Base-by-base conservation (phyloP, 768 basidiomycete species). In the Termitomyces sp. region DNA sequence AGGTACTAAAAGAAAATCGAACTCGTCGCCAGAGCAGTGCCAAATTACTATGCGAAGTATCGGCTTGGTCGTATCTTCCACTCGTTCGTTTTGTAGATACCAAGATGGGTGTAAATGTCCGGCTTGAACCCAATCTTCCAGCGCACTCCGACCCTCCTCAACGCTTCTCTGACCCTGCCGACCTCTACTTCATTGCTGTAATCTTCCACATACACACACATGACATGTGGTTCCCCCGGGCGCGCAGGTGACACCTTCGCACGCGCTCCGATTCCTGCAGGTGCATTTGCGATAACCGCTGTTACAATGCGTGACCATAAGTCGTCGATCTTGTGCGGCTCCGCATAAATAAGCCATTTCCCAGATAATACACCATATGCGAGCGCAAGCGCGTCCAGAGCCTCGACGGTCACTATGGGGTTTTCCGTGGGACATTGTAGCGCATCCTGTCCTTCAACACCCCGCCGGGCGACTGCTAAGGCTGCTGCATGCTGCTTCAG, bases 111-210 rank as follows among this genome's bases (percentile, higher is more conserved):
- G 61, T 75, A 75, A 27, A 71, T 70, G 36, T 75, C 75, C 22
- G 73, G 66, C 61, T 76, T 76, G 68, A 74, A 75, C 4, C 72
- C 71, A 52, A 74, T 73, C 59, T 68, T 72, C 70, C 71, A 69
- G 29, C 62, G 66, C 5, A 73, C 68, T 34, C 76, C 75, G 29
- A 68, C 60, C 31, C 46, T 57, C 47, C 67, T 70, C 58, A 76
- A 58, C n/a, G 64, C 70, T 41, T 71, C 65, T 61, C 76, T 64
- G 48, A 77, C 54, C 47, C 58, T 59, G 10, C 56, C 60, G 3
- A 76, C 72, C 46, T 74, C 71, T 8, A 58, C 63, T 18, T 16
- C 56, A 43, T 65, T 44, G 5, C 55, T 67, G 49, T 68, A 70
- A 50, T 71, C 70, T 34, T 71, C 65, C 37, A 69, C 71, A 54